These are phyloP conservation scores for Komagataella pastoris DNA, from an alignment of 805 yeast species.

Conservation along the genomic window DNA sequence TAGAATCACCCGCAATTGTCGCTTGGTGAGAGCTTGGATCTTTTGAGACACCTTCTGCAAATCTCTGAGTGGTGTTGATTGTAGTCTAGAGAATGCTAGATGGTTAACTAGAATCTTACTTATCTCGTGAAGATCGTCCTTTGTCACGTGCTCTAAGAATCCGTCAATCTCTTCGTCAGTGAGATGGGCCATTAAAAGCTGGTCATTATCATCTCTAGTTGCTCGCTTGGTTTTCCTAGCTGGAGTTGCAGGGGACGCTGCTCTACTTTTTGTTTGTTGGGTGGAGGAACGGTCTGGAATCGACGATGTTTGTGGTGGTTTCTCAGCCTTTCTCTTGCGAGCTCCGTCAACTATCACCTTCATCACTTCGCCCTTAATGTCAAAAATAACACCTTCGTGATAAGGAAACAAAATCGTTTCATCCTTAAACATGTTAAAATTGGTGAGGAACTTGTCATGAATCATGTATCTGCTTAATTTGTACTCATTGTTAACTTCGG, in stretches of 20 bases:
- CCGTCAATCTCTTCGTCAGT: conserved; percentile 3
- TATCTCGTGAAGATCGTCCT: not conserved
- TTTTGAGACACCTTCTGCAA: conserved; percentile 48
- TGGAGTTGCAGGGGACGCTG: not conserved
- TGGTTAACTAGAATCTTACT: conserved; percentile 61
- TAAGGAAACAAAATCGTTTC: conserved; percentile 59
- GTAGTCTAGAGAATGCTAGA: conserved; percentile 77
- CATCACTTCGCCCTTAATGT: conserved; percentile 47
- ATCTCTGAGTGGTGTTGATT: conserved; percentile 75
- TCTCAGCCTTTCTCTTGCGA: not conserved
- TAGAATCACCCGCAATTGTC: conserved; percentile 30
- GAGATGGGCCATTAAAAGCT: conserved; percentile 2
- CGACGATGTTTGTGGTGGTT: not conserved
- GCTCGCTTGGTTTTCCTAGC: not conserved
- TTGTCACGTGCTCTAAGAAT: not conserved
- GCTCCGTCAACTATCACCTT: conserved; percentile 8
- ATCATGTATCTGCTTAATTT: conserved; percentile 22
- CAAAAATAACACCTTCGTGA: conserved; percentile 46
- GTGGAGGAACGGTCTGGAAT: not conserved
- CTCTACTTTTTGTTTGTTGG: not conserved
- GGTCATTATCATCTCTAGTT: not conserved
- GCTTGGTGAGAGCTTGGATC: conserved; percentile 30
- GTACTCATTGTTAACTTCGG: conserved; percentile 9
- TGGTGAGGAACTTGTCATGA: conserved; percentile 29
- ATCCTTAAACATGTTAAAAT: conserved; percentile 41